Base-by-base conservation (phyloP, 2,329 filamentous ascomycete species). In the Trichophyton verrucosum region DNA sequence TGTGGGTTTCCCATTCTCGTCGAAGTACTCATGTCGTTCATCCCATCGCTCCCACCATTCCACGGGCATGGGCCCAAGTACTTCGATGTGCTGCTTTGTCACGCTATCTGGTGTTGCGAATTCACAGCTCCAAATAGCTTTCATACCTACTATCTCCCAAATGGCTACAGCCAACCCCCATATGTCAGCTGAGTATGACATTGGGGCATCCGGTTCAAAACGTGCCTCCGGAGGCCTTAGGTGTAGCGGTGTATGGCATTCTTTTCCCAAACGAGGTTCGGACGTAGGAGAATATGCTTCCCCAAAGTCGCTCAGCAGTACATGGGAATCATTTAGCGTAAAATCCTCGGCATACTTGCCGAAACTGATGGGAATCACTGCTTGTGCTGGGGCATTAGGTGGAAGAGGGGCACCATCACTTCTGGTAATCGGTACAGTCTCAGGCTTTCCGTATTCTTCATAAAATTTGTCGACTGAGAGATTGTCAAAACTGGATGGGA, bases 301-400 rank as follows among this genome's bases (percentile, higher is more conserved):
- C 8, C 70, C 69, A 65, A 71, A 72, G 60, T 72, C 70, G 60
- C 63, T 62, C 13, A 72, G 67, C 20, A 72, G 49, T 5, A 73
- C 60, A 3, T 62, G 60, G 0, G 66, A 63, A 55, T 73, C 70
- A 1, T 58, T 46, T 9, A 71, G 49, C 0, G 63, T 61, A 33
- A 71, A 69, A 0, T 68, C 62, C 22, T 64, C 13, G 22, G 69
- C 69, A 3, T 40, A 4, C 59, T 69, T 68, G 1, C 66, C 66
- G 49, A 71, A 64, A 60, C 30, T 59, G 2, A 63, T 60, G n/a
- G 65, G 61, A 15, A 59, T 17, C 3, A 66, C 65, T 46, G 65
- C 68, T 20, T 62, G 58, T 11, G 51, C 8, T 15, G 68, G 66
- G 24, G 65, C 57, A 62, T 65, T 67, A 5, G 64, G 59, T 17